Percentiles rank a stretch among this genome's conserved stretches.
Conservation (phyloP, 768 basidiomycete genomes). For the Termitomyces sp. region DNA sequence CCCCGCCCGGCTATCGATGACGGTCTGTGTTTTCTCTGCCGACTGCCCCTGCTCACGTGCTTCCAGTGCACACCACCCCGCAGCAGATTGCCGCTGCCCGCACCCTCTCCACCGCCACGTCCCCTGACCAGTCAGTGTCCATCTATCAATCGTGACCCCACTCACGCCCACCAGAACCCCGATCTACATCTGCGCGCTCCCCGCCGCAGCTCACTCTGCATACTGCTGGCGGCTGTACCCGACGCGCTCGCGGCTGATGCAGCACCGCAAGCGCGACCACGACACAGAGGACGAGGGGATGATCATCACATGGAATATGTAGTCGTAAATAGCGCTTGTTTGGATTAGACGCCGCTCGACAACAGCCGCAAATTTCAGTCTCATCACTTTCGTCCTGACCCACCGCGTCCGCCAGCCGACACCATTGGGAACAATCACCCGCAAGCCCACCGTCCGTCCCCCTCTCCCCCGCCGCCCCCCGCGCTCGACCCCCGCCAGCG, state of each 20-base stretch:
- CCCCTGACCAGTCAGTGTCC: conserved; percentile 49
- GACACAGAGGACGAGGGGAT: conserved; percentile 44
- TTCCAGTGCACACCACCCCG: conserved; percentile 45
- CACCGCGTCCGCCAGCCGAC: conserved; percentile 1
- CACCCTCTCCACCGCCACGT: conserved; percentile 53
- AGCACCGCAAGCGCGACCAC: conserved; percentile 73
- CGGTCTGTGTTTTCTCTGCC: conserved; percentile 35
- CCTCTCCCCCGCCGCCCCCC: conserved; percentile 17
- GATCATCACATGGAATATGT: conserved; percentile 63
- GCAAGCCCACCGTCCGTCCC: conserved; percentile 7
- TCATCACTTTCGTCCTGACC: neutral
- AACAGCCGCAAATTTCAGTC: conserved; percentile 6
- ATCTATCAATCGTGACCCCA: neutral
- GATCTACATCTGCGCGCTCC: conserved; percentile 72
- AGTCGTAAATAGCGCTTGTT: conserved; percentile 23
- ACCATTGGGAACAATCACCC: conserved; percentile 20
- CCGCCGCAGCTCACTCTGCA: conserved; percentile 22
- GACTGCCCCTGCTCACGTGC: neutral
- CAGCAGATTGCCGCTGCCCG: conserved; percentile 45
- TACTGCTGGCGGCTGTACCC: conserved; percentile 73
- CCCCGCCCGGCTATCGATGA: conserved; percentile 47
- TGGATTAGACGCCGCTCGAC: neutral
- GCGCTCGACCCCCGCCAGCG: conserved; percentile 27
- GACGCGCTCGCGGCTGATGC: conserved; percentile 60
- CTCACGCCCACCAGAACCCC: conserved; percentile 51